Percentiles rank a stretch among this genome's conserved stretches.
Evolutionary conservation across 2,329 filamentous ascomycete genomes (phyloP).

Genomic region (Aspergillus bombycis): DNA sequence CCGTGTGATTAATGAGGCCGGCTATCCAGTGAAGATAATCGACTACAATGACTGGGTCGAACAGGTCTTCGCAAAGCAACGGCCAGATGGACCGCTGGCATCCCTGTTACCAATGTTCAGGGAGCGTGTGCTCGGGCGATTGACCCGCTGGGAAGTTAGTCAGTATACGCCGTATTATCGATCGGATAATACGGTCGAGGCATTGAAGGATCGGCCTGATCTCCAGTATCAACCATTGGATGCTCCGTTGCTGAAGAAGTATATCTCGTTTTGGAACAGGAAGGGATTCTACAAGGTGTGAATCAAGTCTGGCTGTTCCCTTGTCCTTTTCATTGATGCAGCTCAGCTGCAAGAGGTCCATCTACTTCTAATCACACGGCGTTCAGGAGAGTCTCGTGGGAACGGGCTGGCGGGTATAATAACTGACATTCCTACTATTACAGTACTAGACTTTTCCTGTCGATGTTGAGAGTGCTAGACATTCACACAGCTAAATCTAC

Average conservation of each 20-base stretch:
- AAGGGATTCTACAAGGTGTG: slow-evolving; percentile 11
- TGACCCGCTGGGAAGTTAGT: slow-evolving; percentile 26
- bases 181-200: slow-evolving; percentile 9
- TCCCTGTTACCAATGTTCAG: slow-evolving; percentile 46
- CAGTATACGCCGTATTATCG: slow-evolving; percentile 15
- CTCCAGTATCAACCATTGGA: slow-evolving; percentile 5
- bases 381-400: no score
- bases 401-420: no score
- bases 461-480: no score
- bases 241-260: slow-evolving; percentile 1
- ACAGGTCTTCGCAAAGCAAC: slow-evolving; percentile 3
- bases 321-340: neutral
- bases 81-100: slow-evolving; percentile 7
- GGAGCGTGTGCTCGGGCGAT: slow-evolving; percentile 33
- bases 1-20: slow-evolving; percentile 15
- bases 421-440: no score
- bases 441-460: no score
- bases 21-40: slow-evolving; percentile 9
- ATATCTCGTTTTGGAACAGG: slow-evolving; percentile 12
- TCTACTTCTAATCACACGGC: no score
- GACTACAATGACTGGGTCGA: slow-evolving; percentile 13
- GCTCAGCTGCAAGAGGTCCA: no score
- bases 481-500: no score
- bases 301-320: no score
- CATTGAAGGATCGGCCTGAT: slow-evolving; percentile 2